phyloP scores from a whole-genome alignment of 169 alveolate species.

The Cryptosporidium bovis region DNA sequence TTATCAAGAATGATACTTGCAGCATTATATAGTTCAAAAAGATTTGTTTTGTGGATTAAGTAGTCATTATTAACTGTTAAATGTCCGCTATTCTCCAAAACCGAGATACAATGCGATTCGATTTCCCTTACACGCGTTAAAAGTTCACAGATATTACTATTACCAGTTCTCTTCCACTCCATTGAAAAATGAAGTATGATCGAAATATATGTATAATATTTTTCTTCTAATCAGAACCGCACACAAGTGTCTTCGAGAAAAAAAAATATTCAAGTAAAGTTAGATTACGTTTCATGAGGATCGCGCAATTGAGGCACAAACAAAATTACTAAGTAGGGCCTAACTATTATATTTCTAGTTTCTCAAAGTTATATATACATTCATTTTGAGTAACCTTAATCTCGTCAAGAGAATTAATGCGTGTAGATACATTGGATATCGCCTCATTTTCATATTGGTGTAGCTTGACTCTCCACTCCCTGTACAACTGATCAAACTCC shows the following conservation, averaged over 20 bases:
- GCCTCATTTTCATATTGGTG: conserved; percentile 77
- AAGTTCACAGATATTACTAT: conserved; percentile 24
- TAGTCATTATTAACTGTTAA: conserved; percentile 9
- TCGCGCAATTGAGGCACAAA: conserved; percentile 1
- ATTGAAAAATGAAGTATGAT: neutral
- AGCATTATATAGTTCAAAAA: conserved; percentile 31
- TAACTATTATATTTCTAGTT: conserved; percentile 1
- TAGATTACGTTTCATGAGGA: neutral
- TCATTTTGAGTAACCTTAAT: neutral
- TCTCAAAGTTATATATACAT: neutral
- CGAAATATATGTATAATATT: too few relatives aligned
- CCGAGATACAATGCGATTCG: conserved; percentile 8
- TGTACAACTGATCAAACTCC: conserved; percentile 77
- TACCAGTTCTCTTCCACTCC: neutral
- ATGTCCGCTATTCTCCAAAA: neutral
- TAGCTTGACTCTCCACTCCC: conserved; percentile 79
- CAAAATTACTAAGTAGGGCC: neutral
- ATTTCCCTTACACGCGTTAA: conserved; percentile 12
- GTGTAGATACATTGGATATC: conserved; percentile 70
- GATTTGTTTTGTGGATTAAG: conserved; percentile 21
- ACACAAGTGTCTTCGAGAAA: too few relatives aligned
- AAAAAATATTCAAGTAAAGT: too few relatives aligned
- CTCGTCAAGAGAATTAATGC: conserved; percentile 31
- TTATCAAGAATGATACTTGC: conserved; percentile 10
- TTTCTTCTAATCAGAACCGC: too few relatives aligned